Percentiles rank a stretch among this genome's conserved stretches.
phyloP scores from a whole-genome alignment of 2,329 filamentous ascomycete species.

The Scleromitrula shiraiana region DNA sequence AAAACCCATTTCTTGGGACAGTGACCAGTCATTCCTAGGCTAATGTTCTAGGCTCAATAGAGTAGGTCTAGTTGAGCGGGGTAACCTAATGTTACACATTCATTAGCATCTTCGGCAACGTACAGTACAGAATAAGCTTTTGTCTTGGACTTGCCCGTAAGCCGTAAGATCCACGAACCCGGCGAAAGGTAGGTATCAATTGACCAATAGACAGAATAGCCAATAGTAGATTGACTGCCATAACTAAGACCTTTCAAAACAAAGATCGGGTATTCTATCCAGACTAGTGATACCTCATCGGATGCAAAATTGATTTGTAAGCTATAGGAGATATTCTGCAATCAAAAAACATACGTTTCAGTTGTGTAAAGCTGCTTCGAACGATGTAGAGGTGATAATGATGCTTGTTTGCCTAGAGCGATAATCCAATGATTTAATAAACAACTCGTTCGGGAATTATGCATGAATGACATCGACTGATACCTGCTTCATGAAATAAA shows the following conservation, averaged over 20 bases:
- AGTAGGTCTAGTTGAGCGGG: background rate
- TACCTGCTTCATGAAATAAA: too few relatives aligned
- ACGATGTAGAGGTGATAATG: too few relatives aligned
- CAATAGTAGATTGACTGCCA: background rate
- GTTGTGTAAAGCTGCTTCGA: too few relatives aligned
- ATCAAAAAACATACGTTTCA: too few relatives aligned
- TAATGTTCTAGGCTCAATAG: background rate
- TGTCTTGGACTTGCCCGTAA: conserved; percentile 1
- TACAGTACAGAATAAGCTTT: conserved; percentile 7
- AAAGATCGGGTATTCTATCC: too few relatives aligned
- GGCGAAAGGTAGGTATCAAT: conserved; percentile 7
- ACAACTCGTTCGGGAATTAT: too few relatives aligned
- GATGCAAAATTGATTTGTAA: too few relatives aligned
- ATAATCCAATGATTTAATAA: too few relatives aligned
- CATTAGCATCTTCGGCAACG: conserved; percentile 1
- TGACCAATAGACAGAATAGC: background rate
- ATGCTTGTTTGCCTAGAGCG: too few relatives aligned
- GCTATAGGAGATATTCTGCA: too few relatives aligned
- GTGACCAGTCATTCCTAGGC: background rate
- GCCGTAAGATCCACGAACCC: conserved; percentile 6
- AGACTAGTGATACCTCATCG: too few relatives aligned
- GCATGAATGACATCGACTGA: too few relatives aligned
- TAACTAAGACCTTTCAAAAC: background rate
- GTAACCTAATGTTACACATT: conserved; percentile 2
- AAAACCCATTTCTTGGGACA: background rate